A percentile compares a stretch with the other conserved stretches of the same genome.
These are phyloP conservation scores for Leccinellum rugosiceps DNA, from an alignment of 768 basidiomycete genomes.

Conservation along the genomic window DNA sequence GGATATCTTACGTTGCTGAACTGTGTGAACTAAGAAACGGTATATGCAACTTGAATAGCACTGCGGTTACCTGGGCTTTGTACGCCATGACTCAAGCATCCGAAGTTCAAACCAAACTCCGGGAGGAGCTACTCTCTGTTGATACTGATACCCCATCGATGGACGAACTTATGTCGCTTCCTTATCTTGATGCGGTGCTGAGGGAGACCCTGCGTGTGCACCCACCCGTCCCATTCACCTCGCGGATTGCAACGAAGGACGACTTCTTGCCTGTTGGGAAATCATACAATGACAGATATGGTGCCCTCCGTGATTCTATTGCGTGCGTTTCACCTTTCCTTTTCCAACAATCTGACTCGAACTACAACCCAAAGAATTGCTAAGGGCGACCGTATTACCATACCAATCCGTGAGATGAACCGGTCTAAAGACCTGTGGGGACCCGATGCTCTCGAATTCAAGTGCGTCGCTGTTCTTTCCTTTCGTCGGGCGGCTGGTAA, in stretches of 20 bases:
- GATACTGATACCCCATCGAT: constrained; percentile 59
- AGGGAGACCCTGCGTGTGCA: constrained; percentile 59
- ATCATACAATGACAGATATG: constrained; percentile 44
- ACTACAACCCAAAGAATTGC: constrained; percentile 27
- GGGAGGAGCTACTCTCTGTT: constrained; percentile 52
- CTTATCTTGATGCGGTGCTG: constrained; percentile 64
- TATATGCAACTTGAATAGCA: constrained; percentile 16
- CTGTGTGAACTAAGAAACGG: neutral
- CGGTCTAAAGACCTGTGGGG: constrained; percentile 57
- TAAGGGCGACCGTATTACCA: constrained; percentile 45
- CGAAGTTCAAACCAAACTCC: constrained; percentile 51
- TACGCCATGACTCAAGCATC: constrained; percentile 50
- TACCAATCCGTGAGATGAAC: constrained; percentile 56
- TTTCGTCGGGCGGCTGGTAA: neutral
- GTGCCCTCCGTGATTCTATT: constrained; percentile 38
- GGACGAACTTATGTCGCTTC: constrained; percentile 63
- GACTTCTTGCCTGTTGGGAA: constrained; percentile 48
- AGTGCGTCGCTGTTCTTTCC: constrained; percentile 27
- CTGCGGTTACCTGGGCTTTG: constrained; percentile 55
- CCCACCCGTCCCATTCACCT: constrained; percentile 43
- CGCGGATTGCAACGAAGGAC: constrained; percentile 47
- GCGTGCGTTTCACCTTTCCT: constrained; percentile 22
- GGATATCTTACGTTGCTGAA: neutral
- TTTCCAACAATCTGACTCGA: neutral
- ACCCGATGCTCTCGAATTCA: constrained; percentile 59